phyloP scores from a whole-genome alignment of 495 filamentous ascomycete genomes.

The Podospora conica region DNA sequence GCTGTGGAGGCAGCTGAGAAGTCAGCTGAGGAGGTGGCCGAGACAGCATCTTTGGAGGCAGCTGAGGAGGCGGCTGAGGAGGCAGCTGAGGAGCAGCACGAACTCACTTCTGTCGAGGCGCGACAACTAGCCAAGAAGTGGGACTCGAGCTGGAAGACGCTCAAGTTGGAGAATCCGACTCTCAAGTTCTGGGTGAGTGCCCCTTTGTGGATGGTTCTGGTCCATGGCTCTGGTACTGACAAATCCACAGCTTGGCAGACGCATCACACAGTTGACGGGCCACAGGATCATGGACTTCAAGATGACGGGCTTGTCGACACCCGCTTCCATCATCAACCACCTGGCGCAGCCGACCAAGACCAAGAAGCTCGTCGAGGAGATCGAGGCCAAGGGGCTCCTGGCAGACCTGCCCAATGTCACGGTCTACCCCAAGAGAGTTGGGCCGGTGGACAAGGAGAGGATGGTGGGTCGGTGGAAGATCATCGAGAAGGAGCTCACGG shows the following conservation, averaged over 20 bases:
- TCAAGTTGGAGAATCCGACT: slow-evolving; percentile 50
- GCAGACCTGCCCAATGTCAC: slow-evolving; percentile 61
- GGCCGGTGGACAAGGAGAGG: slow-evolving; percentile 63
- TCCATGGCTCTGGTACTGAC: background rate
- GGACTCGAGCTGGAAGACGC: slow-evolving; percentile 46
- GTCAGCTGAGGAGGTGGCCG: slow-evolving; percentile 4
- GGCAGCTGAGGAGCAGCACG: slow-evolving; percentile 23
- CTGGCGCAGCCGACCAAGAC: slow-evolving; percentile 55
- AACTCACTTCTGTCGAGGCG: slow-evolving; percentile 21
- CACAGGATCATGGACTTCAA: slow-evolving; percentile 62
- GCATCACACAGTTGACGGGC: slow-evolving; percentile 70
- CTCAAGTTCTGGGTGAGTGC: slow-evolving; percentile 62
- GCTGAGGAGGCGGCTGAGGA: background rate
- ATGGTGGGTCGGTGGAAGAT: slow-evolving; percentile 78
- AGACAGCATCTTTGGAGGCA: too few relatives aligned
- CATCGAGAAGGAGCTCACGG: slow-evolving; percentile 65
- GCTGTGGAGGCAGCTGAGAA: slow-evolving; percentile 6
- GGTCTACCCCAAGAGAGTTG: slow-evolving; percentile 53
- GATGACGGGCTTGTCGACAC: slow-evolving; percentile 47
- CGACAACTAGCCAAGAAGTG: slow-evolving; percentile 28
- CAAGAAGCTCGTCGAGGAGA: slow-evolving; percentile 42
- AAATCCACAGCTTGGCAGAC: slow-evolving; percentile 59
- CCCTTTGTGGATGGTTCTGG: background rate
- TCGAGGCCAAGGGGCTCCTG: slow-evolving; percentile 40
- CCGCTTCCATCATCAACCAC: slow-evolving; percentile 49